A percentile compares a stretch with the other conserved stretches of the same genome.
Evolutionary conservation across 2,329 filamentous ascomycete genomes (phyloP).

Genomic region (Claviceps sp.): DNA sequence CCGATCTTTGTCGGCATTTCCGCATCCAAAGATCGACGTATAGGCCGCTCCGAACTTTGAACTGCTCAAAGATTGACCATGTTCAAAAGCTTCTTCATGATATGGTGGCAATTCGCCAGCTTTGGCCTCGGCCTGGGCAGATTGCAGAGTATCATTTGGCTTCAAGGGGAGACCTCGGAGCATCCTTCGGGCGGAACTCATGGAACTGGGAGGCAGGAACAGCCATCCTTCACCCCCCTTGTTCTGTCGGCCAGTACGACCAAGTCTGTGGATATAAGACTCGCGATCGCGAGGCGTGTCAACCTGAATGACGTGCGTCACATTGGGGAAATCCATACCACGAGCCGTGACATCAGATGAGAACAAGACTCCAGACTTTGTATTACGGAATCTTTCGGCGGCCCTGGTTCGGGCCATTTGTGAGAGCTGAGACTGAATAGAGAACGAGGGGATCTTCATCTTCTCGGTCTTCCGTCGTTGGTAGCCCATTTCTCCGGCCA

Average conservation of each 20-base stretch:
- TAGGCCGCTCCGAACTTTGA: constrained; percentile 32
- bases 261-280: constrained; percentile 64
- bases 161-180: constrained; percentile 49
- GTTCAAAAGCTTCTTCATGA: constrained; percentile 29
- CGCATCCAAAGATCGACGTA: constrained; percentile 41
- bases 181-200: constrained; percentile 30
- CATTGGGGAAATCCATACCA: constrained; percentile 72
- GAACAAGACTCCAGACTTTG: constrained; percentile 52
- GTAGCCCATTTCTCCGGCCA: constrained; percentile 44
- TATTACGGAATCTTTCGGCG: constrained; percentile 57
- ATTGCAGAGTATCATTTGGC: constrained; percentile 36
- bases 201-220: constrained; percentile 44
- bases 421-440: constrained; percentile 68
- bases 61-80: constrained; percentile 27
- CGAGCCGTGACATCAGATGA: constrained; percentile 71
- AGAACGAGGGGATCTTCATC: constrained; percentile 22
- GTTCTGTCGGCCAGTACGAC: constrained; percentile 62
- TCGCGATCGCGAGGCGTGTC: constrained; percentile 51
- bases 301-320: constrained; percentile 67
- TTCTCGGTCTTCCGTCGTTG: constrained; percentile 25
- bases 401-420: constrained; percentile 57
- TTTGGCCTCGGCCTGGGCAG: constrained; percentile 36
- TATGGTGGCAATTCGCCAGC: constrained; percentile 32
- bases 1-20: constrained; percentile 22
- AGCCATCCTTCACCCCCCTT: constrained; percentile 62